Base-by-base conservation (phyloP, 306 rosid species). In the Trichosanthes cucumerina region DNA sequence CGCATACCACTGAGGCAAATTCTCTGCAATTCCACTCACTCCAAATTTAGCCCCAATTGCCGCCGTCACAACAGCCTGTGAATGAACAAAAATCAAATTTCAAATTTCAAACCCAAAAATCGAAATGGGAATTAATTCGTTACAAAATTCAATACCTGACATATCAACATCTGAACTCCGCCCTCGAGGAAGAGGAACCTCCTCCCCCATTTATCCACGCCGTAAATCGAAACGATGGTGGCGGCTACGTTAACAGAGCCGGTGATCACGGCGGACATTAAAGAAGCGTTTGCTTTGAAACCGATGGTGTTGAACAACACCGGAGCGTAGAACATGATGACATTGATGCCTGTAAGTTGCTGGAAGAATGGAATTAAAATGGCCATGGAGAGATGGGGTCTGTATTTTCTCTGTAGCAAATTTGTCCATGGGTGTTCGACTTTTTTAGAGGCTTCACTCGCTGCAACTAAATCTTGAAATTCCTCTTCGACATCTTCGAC, bases 211-310 rank as follows among this genome's bases (percentile, higher is more conserved):
- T 84, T 95, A 59, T 95, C 99, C 52, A 95, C 97, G 4, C 93
- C 95, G 68, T 88, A 89, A 24, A 95, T 91, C 3, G 99, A 95
- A 23, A 95, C 92, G 10, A 68, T 0, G 2, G 99, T 95, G 12
- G 97, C 93, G 16, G 66, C 14, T 3, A 89, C 96, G 44, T 95
- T 95, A 4, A 95, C 97, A 14, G 76, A 6, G 0, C 97, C 99
- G 0, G 97, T 95, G 68, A 95, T 92, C 2, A 95, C 97, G n/a
- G 97, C 97, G 0, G 97, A 92, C 95, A 92, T 95, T n/a, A 95
- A 92, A 0, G 97, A 77, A 74, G 96, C 87, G 16, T 92, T 80
- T 14, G 31, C 26, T 52, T 85, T 87, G 6, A 95, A 92, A 14
- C 97, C 99, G 33, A 95, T 88, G 3, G 99, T 91, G 75, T 66